phyloP scores from a whole-genome alignment of 129 eudicot species.

The Artemisia argyi region DNA sequence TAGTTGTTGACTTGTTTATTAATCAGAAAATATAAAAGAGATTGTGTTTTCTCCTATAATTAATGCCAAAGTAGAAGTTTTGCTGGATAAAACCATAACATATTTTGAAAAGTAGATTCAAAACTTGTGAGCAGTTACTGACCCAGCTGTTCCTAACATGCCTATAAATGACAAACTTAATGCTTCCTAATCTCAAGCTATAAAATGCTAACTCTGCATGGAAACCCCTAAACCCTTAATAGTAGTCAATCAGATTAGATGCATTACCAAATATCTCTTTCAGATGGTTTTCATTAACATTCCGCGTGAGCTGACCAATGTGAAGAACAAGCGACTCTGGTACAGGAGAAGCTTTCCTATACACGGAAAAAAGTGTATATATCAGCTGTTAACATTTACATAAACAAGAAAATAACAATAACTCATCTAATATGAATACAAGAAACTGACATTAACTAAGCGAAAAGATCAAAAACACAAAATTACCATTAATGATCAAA shows the following conservation, averaged over 20 bases:
- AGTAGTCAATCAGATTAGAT: slow-evolving; percentile 1
- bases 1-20: too few species aligned
- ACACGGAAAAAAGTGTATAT: background rate
- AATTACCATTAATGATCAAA: background rate
- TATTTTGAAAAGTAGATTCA: too few species aligned
- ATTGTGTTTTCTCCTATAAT: too few species aligned
- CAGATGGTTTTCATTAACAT: slow-evolving; percentile 89
- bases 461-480: background rate
- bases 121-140: too few species aligned
- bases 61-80: too few species aligned
- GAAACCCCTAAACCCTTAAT: background rate
- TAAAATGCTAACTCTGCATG: background rate
- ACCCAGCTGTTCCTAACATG: background rate
- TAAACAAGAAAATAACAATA: background rate
- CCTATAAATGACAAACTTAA: background rate
- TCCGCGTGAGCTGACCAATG: slow-evolving; percentile 87
- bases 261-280: slow-evolving; percentile 82
- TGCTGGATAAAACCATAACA: too few species aligned
- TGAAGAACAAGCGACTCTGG: slow-evolving; percentile 84
- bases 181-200: slow-evolving; percentile 1
- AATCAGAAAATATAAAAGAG: too few species aligned
- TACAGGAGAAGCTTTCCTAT: slow-evolving; percentile 81
- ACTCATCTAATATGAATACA: background rate
- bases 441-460: background rate
- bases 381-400: background rate